Percentiles rank a stretch among this genome's conserved stretches.
These are phyloP conservation scores for Geranium rotundifolium DNA, from an alignment of 345 rosid genomes.

Conservation along the genomic window DNA sequence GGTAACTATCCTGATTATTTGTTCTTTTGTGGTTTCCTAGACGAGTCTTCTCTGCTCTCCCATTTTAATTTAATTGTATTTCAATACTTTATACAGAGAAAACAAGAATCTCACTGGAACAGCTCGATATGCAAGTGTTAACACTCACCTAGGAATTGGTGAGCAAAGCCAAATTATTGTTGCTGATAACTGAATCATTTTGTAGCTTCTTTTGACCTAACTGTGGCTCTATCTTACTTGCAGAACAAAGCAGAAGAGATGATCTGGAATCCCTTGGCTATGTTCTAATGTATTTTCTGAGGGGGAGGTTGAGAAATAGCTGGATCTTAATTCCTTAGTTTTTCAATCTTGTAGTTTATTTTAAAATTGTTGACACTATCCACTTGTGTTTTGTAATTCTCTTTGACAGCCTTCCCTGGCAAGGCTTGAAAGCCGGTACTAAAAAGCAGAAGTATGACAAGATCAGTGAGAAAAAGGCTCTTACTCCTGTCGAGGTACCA, in stretches of 20 bases:
- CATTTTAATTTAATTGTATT: no score
- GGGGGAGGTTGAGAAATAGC: conserved; percentile 62
- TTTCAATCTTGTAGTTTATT: no score
- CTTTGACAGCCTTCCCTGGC: conserved; percentile 82
- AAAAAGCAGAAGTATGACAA: conserved; percentile 98
- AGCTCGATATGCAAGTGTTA: conserved; percentile 94
- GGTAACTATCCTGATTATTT: conserved; percentile 13
- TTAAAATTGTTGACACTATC: background rate
- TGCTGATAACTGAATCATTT: background rate
- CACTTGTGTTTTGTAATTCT: conserved; percentile 10
- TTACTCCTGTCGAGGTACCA: conserved; percentile 77
- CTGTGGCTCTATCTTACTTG: conserved; percentile 11
- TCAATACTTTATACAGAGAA: conserved; percentile 40
- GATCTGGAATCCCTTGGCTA: conserved; percentile 98
- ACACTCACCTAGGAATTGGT: conserved; percentile 98
- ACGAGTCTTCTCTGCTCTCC: no score
- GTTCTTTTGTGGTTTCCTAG: no score
- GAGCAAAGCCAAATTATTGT: conserved; percentile 15
- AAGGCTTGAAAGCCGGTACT: conserved; percentile 87
- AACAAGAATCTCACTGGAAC: conserved; percentile 96
- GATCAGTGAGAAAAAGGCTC: conserved; percentile 92
- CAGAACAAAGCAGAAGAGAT: conserved; percentile 99
- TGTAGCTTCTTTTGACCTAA: background rate
- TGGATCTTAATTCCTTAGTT: conserved; percentile 3
- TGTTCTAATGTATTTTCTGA: conserved; percentile 89